phyloP scores from a whole-genome alignment of 495 filamentous ascomycete genomes.

The Penicillium bialowiezense region DNA sequence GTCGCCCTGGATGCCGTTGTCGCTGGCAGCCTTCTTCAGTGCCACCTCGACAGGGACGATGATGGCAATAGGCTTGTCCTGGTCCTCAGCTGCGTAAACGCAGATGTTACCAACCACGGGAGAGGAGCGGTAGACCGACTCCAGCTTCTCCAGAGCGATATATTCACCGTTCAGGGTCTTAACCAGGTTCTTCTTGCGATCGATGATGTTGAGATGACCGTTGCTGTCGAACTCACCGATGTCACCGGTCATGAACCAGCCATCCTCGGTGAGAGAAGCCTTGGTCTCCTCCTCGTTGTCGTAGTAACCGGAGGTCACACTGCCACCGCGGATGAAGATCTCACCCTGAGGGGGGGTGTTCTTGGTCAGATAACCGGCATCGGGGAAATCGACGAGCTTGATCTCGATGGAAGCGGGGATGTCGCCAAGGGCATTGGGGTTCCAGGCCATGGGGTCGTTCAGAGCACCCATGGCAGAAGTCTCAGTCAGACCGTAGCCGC shows the following conservation, averaged over 20 bases:
- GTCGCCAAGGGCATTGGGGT: slow-evolving; percentile 73
- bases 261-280: slow-evolving; percentile 67
- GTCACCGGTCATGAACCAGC: slow-evolving; percentile 96
- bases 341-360: slow-evolving; percentile 94
- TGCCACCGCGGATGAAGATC: slow-evolving; percentile 83
- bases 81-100: slow-evolving; percentile 77
- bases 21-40: slow-evolving; percentile 76
- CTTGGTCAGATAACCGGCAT: slow-evolving; percentile 84
- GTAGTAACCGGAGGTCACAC: slow-evolving; percentile 72
- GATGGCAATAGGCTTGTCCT: slow-evolving; percentile 87
- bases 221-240: slow-evolving; percentile 85
- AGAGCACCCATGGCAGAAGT: slow-evolving; percentile 91
- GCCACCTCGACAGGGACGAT: slow-evolving; percentile 86
- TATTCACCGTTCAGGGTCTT: slow-evolving; percentile 97
- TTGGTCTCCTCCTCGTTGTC: slow-evolving; percentile 83
- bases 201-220: slow-evolving; percentile 84
- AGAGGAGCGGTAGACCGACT: slow-evolving; percentile 86
- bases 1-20: slow-evolving; percentile 67
- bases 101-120: slow-evolving; percentile 92
- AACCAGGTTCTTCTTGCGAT: slow-evolving; percentile 97
- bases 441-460: slow-evolving; percentile 90
- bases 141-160: slow-evolving; percentile 97
- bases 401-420: slow-evolving; percentile 80
- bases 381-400: slow-evolving; percentile 93
- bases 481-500: slow-evolving; percentile 95